Conservation (phyloP, 2,329 filamentous ascomycete species). For the Penicillium brevicompactum region DNA sequence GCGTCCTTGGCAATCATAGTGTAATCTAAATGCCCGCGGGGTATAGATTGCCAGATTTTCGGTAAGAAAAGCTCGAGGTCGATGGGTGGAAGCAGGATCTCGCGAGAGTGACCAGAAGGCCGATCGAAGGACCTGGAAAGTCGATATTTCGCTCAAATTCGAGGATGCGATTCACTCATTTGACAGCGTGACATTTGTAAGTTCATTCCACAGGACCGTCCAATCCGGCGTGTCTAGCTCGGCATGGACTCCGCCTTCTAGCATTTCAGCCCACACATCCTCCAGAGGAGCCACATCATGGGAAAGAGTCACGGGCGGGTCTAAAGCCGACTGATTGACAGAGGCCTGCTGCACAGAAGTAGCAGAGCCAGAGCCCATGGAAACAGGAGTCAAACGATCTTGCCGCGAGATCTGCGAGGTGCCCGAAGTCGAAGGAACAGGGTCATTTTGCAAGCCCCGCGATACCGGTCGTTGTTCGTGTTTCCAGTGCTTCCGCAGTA, state of each 20-base stretch:
- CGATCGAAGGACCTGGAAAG: too few species aligned
- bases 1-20: background rate
- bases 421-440: background rate
- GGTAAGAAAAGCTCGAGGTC: too few species aligned
- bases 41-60: too few species aligned
- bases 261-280: conserved; percentile 35
- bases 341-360: background rate
- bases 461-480: conserved; percentile 12
- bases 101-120: too few species aligned
- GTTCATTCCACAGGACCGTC: conserved; percentile 32
- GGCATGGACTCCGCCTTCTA: conserved; percentile 29
- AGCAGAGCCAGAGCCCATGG: background rate
- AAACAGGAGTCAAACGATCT: background rate
- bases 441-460: background rate
- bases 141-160: background rate
- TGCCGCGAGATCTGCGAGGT: background rate
- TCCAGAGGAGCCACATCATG: conserved; percentile 23
- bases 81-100: too few species aligned
- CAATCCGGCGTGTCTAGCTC: conserved; percentile 30
- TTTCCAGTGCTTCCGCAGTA: conserved; percentile 37
- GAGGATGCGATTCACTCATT: conserved; percentile 7
- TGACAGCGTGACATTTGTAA: conserved; percentile 25
- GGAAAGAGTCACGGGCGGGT: background rate
- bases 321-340: background rate
- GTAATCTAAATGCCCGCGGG: too few species aligned